Conservation (phyloP, 805 yeast genomes). For the Kuraishia ogatae region DNA sequence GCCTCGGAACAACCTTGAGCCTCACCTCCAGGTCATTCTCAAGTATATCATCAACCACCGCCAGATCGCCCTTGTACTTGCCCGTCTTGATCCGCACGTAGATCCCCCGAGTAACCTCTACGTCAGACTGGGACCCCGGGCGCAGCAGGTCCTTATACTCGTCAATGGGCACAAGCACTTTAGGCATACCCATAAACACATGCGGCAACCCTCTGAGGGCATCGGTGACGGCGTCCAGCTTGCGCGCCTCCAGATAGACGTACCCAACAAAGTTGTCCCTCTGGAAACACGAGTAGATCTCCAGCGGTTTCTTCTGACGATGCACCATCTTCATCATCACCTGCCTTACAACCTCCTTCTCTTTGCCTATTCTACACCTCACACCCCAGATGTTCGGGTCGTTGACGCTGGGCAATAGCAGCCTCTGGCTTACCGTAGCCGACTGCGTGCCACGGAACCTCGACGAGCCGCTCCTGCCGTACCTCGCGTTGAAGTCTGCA, state of each 20-base stretch:
- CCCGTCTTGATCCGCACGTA: constrained; percentile 90
- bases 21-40: constrained; percentile 96
- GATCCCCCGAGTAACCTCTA: constrained; percentile 83
- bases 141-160: constrained; percentile 91
- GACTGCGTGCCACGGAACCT: constrained; percentile 78
- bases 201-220: constrained; percentile 88
- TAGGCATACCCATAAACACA: constrained; percentile 54
- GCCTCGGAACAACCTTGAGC: constrained; percentile 84
- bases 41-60: constrained; percentile 84
- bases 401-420: constrained; percentile 88
- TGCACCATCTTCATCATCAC: constrained; percentile 78
- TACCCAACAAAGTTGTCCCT: constrained; percentile 90
- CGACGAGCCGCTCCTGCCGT: constrained; percentile 76
- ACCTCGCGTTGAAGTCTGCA: constrained; percentile 82
- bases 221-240: constrained; percentile 82
- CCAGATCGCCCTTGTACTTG: constrained; percentile 86
- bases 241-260: constrained; percentile 89
- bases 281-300: constrained; percentile 84
- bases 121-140: constrained; percentile 82
- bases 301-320: constrained; percentile 69
- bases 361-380: constrained; percentile 87
- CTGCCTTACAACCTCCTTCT: constrained; percentile 82
- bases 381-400: constrained; percentile 97
- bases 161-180: constrained; percentile 86
- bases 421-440: constrained; percentile 85